Base-by-base conservation (phyloP, 169 alveolate genomes). In the Eimeria praecox region DNA sequence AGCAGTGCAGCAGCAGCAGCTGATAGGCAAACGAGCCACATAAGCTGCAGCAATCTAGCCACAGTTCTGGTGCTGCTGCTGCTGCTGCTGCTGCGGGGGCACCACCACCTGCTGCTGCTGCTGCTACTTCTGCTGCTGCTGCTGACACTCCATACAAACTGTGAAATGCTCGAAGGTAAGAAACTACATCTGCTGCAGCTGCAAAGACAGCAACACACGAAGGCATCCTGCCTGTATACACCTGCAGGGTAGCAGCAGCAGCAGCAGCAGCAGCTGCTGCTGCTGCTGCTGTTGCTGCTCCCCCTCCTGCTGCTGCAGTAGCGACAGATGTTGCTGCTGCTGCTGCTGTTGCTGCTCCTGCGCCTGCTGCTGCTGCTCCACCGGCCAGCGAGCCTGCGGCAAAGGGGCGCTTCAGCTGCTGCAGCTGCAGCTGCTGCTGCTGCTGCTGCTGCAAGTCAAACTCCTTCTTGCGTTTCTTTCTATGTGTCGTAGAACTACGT, bases 11-110 rank as follows among this genome's bases (percentile, higher is more conserved):
- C 38, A 90, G 89, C 54, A 73, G 54, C 44, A 27, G 62, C 73
- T 77, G 64, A n/a, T 73, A 71, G 20, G 89, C 95, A n/a, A 78
- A n/a, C 35, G 90, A 73, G n/a, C 95, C 95, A 78, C 95, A 90
- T 9, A 90, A 27, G 42, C 88, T 78, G 95, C 95, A 90, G 89
- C 95, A 90, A 62, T 90, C 95, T 22, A 24, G 27, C 77, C 83
- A 90, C 40, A 90, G 95, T 24, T 42, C 71, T 40, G 88, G 66
- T 54, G 85, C 94, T 20, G 52, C 88, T 71, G 95, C 42, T n/a
- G 77, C 91, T 30, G 78, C 80, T 35, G 54, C 93, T 18, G 80
- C 93, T 35, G 78, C 92, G 6, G 89, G 66, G 44, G 56, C 82
- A 59, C n/a, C 77, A 30, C 78, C 78, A 49, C 14, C 94, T 20